Base-by-base conservation (phyloP, 1,284 basidiomycete species). In the Rhodotorula sp. region DNA sequence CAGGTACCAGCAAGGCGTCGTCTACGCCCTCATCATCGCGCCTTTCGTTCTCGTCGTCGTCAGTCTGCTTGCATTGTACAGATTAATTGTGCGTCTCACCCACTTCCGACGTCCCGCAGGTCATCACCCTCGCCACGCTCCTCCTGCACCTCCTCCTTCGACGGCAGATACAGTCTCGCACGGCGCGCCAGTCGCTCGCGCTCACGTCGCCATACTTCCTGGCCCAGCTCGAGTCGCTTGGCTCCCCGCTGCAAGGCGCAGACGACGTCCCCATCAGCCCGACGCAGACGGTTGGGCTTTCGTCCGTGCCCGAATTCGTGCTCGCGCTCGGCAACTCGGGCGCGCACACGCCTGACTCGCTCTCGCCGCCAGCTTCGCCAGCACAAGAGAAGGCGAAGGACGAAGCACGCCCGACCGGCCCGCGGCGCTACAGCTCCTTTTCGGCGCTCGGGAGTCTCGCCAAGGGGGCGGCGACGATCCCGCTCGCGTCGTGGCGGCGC, bases 91-190 rank as follows among this genome's bases (percentile, higher is more conserved):
- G n/a, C 19, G 41, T 27, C 59, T 41, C 34, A 34, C 34, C 34
- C 34, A 34, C 5, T 34, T 34, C 34, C 34, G 34, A 34, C 34
- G 9, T 34, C 19, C 27, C 48, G 49, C 49, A 53, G 48, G 7
- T 56, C 45, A 64, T 45, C 54, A 10, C 54, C 27, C 25, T 34
- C 54, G 45, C 63, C 7, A 17, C 25, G 19, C 13, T 46, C 27
- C 45, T 56, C 13, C 46, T 64, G 42, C 45, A 49, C 25, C 16
- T 25, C 63, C 63, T 64, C 34, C 63, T 55, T 27, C 53, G 63
- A 3, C 19, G 21, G 12, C 55, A 55, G 25, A 64, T 64, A 17
- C 54, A 46, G 27, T 14, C 54, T 3, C 52, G 63, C 44, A 13
- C 8, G 3, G 44, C 54, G n/a, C 42, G 42, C 44, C 62, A 44